Evolutionary conservation across 805 yeast species (phyloP).

Genomic region (Kluyveromyces nonfermentans): DNA sequence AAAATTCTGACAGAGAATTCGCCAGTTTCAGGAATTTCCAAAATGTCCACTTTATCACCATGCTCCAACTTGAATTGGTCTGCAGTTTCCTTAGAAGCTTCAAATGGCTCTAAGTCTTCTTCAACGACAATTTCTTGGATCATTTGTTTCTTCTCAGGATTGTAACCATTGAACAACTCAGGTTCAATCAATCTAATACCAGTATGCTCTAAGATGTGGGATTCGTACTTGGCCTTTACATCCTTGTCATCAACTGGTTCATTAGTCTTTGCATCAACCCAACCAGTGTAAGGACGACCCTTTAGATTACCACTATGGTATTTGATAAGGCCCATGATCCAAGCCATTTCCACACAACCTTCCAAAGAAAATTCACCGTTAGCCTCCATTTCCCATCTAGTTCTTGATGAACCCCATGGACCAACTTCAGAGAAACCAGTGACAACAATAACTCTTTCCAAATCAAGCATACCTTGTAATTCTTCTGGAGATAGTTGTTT

Average conservation of each 20-base stretch:
- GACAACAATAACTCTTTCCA: slow-evolving; percentile 86
- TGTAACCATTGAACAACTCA: slow-evolving; percentile 86
- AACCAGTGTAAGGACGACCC: slow-evolving; percentile 79
- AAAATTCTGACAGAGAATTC: slow-evolving; percentile 84
- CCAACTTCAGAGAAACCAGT: slow-evolving; percentile 99
- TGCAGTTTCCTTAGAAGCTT: slow-evolving; percentile 90
- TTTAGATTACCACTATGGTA: slow-evolving; percentile 71
- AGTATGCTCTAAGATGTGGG: slow-evolving; percentile 77
- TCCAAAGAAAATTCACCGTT: slow-evolving; percentile 89
- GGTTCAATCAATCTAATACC: slow-evolving; percentile 98
- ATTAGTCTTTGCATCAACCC: slow-evolving; percentile 93
- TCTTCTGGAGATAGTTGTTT: slow-evolving; percentile 56
- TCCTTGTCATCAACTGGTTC: slow-evolving; percentile 93
- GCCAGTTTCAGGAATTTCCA: slow-evolving; percentile 80
- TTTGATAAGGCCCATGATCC: slow-evolving; percentile 98
- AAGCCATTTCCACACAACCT: slow-evolving; percentile 98
- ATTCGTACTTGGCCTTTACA: slow-evolving; percentile 85
- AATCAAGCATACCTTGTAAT: slow-evolving; percentile 83
- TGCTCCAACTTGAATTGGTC: slow-evolving; percentile 89
- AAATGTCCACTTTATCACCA: slow-evolving; percentile 87
- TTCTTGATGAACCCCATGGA: slow-evolving; percentile 99
- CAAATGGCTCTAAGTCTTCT: slow-evolving; percentile 94
- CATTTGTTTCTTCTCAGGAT: slow-evolving; percentile 87
- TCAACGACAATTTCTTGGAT: slow-evolving; percentile 94
- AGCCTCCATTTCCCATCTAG: slow-evolving; percentile 99